These are phyloP conservation scores for Trypanosoma mega DNA, from an alignment of 208 protist genomes.

Conservation along the genomic window DNA sequence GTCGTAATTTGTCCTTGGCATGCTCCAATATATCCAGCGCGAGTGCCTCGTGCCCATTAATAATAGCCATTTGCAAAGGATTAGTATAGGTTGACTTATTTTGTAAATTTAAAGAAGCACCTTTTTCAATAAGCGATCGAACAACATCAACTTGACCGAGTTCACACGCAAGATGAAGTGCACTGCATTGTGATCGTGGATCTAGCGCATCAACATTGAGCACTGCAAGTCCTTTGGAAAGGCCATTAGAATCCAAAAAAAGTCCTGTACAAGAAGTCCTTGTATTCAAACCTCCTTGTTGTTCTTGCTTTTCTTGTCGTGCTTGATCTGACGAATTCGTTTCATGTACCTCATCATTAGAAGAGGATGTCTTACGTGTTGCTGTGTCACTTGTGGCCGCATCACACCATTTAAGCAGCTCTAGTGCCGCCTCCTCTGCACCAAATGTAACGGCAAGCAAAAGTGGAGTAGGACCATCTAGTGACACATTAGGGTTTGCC, in stretches of 20 bases:
- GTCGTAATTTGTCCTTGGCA: slow-evolving; percentile 68
- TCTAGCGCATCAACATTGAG: slow-evolving; percentile 74
- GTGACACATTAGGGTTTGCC: slow-evolving; percentile 47
- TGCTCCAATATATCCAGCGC: slow-evolving; percentile 73
- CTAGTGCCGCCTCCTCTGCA: slow-evolving; percentile 54
- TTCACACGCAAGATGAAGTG: slow-evolving; percentile 85
- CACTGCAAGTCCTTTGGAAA: too few species aligned
- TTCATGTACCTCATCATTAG: too few species aligned
- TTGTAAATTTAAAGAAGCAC: slow-evolving; percentile 56
- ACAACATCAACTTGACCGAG: slow-evolving; percentile 53
- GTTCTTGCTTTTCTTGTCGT: background rate
- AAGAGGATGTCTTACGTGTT: too few species aligned
- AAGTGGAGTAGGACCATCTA: slow-evolving; percentile 69
- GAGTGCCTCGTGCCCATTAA: slow-evolving; percentile 49
- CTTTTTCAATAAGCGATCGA: slow-evolving; percentile 44
- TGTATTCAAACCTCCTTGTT: background rate
- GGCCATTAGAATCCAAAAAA: too few species aligned
- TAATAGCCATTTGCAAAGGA: slow-evolving; percentile 63
- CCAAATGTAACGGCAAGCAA: slow-evolving; percentile 68
- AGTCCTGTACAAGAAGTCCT: background rate
- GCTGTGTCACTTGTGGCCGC: background rate
- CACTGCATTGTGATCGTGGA: slow-evolving; percentile 54
- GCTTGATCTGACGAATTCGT: background rate
- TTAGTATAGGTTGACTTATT: slow-evolving; percentile 58
- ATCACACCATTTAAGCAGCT: slow-evolving; percentile 42